phyloP scores from a whole-genome alignment of 139 green algal species.

The Coccomyxa sp. region DNA sequence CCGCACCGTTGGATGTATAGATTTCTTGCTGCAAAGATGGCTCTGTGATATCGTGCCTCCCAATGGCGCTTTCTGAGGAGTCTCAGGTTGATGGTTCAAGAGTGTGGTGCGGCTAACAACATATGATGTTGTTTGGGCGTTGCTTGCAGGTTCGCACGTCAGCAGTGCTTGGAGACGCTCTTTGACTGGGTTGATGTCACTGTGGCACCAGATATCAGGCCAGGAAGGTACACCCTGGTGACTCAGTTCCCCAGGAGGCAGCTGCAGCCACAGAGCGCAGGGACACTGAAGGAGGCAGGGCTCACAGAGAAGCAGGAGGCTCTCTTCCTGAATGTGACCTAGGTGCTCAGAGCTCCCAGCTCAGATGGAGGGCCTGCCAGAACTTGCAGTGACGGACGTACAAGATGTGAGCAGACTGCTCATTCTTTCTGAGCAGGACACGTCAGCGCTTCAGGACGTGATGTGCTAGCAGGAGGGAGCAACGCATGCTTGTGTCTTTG shows the following conservation, averaged over 20 bases:
- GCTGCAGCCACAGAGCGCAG: not conserved
- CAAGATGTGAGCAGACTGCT: no score
- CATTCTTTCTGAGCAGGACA: no score
- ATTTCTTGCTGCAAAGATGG: not conserved
- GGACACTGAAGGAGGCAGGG: conserved; percentile 6
- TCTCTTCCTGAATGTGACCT: conserved; percentile 11
- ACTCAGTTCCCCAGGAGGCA: conserved; percentile 61
- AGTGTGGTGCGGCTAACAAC: not conserved
- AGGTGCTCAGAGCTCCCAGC: not conserved
- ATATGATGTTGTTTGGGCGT: not conserved
- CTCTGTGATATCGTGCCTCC: not conserved
- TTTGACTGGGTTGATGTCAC: conserved; percentile 80
- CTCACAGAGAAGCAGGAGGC: conserved; percentile 21
- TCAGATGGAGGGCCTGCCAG: no score
- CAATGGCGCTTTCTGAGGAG: not conserved
- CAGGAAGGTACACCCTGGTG: conserved; percentile 62
- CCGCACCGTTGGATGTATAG: not conserved
- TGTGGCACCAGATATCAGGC: conserved; percentile 32
- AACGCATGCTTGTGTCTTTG: no score
- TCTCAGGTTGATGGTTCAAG: not conserved
- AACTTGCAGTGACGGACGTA: no score
- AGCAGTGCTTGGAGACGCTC: conserved; percentile 37
- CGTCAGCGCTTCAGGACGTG: no score
- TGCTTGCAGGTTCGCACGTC: conserved; percentile 23
- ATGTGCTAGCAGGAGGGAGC: no score